These are phyloP conservation scores for Tilletia walkeri DNA, from an alignment of 1,284 basidiomycete genomes.

Conservation along the genomic window DNA sequence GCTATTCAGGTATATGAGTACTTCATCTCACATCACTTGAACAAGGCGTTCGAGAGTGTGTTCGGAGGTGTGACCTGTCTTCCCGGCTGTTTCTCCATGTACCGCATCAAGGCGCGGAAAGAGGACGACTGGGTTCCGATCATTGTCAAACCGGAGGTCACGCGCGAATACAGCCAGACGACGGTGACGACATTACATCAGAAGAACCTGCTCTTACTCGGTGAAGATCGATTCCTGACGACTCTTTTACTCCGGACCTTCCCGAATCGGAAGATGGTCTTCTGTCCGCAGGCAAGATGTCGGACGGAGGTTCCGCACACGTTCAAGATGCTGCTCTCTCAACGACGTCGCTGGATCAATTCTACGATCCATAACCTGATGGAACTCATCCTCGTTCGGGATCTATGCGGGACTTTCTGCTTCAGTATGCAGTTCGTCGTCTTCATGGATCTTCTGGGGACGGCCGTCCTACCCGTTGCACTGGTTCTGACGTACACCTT, in stretches of 20 bases:
- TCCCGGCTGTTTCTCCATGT: constrained; percentile 99
- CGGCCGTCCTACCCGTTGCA: constrained; percentile 89
- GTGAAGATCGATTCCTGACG: constrained; percentile 95
- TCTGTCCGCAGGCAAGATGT: constrained; percentile 92
- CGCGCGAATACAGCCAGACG: constrained; percentile 92
- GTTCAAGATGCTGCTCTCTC: constrained; percentile 87
- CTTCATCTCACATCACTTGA: constrained; percentile 97
- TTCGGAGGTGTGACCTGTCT: constrained; percentile 99
- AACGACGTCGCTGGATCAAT: constrained; percentile 98
- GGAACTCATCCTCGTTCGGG: constrained; percentile 95
- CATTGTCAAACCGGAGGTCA: constrained; percentile 94
- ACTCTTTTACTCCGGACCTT: constrained; percentile 74
- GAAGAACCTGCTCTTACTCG: constrained; percentile 92
- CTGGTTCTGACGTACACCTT: constrained; percentile 87
- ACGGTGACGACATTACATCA: constrained; percentile 92
- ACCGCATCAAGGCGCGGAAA: constrained; percentile 90
- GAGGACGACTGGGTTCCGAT: constrained; percentile 98
- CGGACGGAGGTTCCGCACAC: constrained; percentile 94
- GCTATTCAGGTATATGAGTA: constrained; percentile 98
- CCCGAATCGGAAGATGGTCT: constrained; percentile 95
- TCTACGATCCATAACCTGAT: constrained; percentile 98
- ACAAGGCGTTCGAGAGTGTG: constrained; percentile 97
- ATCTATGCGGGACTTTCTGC: constrained; percentile 72
- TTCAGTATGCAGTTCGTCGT: constrained; percentile 77
- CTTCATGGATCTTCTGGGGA: constrained; percentile 96